Evolutionary conservation across 768 basidiomycete genomes (phyloP), one percentile per base, ranked within the genome.

Genomic region (Podaxis pistillaris): DNA sequence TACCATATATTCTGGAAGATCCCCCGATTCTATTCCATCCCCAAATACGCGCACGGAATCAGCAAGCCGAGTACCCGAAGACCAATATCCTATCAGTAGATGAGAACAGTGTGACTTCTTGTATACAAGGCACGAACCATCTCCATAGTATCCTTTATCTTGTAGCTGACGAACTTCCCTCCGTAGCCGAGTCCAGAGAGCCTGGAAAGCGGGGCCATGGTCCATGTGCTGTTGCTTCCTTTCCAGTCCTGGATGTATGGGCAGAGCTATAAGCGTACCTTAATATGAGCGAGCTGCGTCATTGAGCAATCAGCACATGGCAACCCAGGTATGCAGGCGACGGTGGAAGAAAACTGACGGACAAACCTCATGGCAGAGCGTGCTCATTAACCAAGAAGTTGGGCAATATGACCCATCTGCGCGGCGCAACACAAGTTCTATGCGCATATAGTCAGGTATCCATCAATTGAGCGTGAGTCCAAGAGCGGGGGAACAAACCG

Each of bases 1-100:
- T 65, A 91, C 91, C 80, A 93, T 83, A 69, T 86, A 93, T 76
- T 93, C 89, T 3, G 92, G 92, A 2, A 91, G 76, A 54, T 88
- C 88, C 2, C 81, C 84, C 24, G 72, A 71, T 40, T 81, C 80
- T 44, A 83, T 73, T 1, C 83, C 85, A 61, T 83, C 75, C 2
- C 84, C 83, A 0, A 75, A 73, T 24, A 90, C 71, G 44, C 72
- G 75, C 1, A 80, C 79, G 0, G 90, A 89, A 72, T 94, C 91
- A 1, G 78, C 78, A 12, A 94, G 78, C 52, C 90, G 83, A 15
- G 75, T 84, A 1, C 93, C 92, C 47, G 88, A 85, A 15, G 91
- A 93, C 90, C 91, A 94, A 68, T 87, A 91, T 8, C 91, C 91
- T 93, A 41, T 41, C 26, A 33, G 55, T 61, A 40, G 19, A 50